Evolutionary conservation across 805 yeast genomes (phyloP), one percentile per base, ranked within the genome.

Genomic region (Wickerhamiella musiphila): DNA sequence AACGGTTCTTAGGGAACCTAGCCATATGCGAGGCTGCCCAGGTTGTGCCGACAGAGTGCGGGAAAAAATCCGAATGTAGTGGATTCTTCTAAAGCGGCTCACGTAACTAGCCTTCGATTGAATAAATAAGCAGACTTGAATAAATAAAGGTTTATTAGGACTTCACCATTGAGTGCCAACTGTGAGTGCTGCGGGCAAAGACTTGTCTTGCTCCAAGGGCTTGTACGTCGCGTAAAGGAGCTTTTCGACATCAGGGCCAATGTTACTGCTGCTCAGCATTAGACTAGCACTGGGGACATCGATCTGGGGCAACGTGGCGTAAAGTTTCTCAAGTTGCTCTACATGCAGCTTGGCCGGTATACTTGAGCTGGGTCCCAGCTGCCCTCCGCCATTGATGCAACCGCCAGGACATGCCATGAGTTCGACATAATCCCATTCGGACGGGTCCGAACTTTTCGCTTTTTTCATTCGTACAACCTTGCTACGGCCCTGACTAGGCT

Each of bases 351-450:
- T 47, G 30, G 37, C 30, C 10, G 44, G 43, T 11, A 45, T 37
- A 21, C 35, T 45, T 13, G 39, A 51, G n/a, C 56, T 55, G 9
- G 52, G 61, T 4, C 68, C 63, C 13, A 82, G 66, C 45, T 83
- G 84, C 0, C 98, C 98, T 15, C 98, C 96, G 8, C 98, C 98
- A 47, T 86, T 90, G 35, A 84, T 78, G 48, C 96, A 90, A 1
- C 98, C 98, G 18, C 81, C 83, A 5, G 98, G 98, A 52, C 98
- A 90, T 1, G 98, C 98, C 94, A 83, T 86, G 28, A 90, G 77
- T 47, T 90, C 98, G 5, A 86, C 78, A 43, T 77, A 79, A 39
- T 81, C 90, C 43, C 78, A 73, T 25, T 58, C 61, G 20, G 67
- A 53, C 1, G 86, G 77, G 37, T 78, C 84, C 0, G 72, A 73